These are phyloP conservation scores for Lipomyces chichibuensis DNA, from an alignment of 805 yeast genomes.

Conservation along the genomic window DNA sequence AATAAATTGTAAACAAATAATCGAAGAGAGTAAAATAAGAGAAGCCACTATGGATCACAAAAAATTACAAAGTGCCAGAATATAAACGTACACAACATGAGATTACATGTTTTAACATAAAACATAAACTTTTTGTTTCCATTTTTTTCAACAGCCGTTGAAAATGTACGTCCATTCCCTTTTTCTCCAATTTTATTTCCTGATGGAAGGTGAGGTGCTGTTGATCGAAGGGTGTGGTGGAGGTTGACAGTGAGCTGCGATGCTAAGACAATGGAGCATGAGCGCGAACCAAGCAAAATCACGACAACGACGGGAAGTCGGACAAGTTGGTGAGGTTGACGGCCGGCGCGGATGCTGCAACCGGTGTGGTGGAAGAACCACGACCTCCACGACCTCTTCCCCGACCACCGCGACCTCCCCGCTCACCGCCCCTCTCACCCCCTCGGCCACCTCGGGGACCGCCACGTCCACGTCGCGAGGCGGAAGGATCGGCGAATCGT, in stretches of 20 bases:
- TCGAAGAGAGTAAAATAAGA: background rate
- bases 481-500: slow-evolving; percentile 30
- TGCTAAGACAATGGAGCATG: no score
- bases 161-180: background rate
- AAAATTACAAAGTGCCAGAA: background rate
- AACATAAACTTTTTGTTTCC: background rate
- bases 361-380: slow-evolving; percentile 45
- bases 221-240: background rate
- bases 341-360: slow-evolving; percentile 11
- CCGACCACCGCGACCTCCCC: slow-evolving; percentile 44
- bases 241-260: background rate
- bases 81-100: slow-evolving; percentile 4
- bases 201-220: background rate
- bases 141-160: background rate
- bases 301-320: slow-evolving; percentile 33
- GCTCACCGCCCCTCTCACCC: slow-evolving; percentile 29
- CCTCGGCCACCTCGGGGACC: slow-evolving; percentile 32
- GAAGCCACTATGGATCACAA: background rate
- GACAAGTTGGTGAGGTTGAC: slow-evolving; percentile 25
- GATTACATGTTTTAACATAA: background rate
- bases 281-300: background rate
- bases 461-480: slow-evolving; percentile 22
- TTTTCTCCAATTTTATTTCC: background rate
- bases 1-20: background rate
- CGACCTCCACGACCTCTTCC: slow-evolving; percentile 41